Conservation (phyloP, 1,284 basidiomycete species). For the Ganoderma boninense region DNA sequence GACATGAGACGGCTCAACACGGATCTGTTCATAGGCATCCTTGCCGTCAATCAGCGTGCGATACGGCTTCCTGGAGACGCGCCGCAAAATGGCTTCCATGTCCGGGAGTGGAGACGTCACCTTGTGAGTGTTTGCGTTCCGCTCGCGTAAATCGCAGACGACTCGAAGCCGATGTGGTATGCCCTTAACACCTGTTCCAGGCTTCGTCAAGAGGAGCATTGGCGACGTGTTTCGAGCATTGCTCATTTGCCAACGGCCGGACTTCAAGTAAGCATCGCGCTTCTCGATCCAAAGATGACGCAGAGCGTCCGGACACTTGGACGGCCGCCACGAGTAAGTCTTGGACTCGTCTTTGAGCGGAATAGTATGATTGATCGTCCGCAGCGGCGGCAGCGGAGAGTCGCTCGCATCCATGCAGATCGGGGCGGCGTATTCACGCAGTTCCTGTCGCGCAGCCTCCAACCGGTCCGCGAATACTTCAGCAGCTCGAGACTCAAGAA, state of each 20-base stretch:
- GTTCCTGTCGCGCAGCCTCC: conserved; percentile 19
- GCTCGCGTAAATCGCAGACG: conserved; percentile 32
- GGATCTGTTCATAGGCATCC: conserved; percentile 20
- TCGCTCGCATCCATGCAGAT: conserved; percentile 40
- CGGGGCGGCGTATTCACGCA: conserved; percentile 33
- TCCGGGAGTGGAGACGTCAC: conserved; percentile 22
- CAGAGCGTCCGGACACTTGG: conserved; percentile 42
- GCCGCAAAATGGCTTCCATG: conserved; percentile 36
- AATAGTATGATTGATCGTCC: conserved; percentile 48
- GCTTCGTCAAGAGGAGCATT: conserved; percentile 14
- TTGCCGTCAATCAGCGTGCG: conserved; percentile 17
- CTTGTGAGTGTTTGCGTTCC: conserved; percentile 43
- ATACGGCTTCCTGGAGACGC: conserved; percentile 9
- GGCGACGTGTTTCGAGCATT: conserved; percentile 3
- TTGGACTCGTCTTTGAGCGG: conserved; percentile 45
- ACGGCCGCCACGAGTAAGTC: conserved; percentile 41
- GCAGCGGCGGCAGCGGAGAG: conserved; percentile 29
- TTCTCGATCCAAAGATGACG: conserved; percentile 40
- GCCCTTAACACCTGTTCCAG: conserved; percentile 9
- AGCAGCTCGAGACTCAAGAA: conserved; percentile 23
- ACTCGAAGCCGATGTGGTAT: conserved; percentile 23
- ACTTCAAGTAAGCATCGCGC: conserved; percentile 36
- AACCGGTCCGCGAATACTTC: conserved; percentile 30
- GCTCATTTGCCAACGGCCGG: background rate
- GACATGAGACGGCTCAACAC: conserved; percentile 14